Percentiles rank a stretch among this genome's conserved stretches.
phyloP scores from a whole-genome alignment of 768 basidiomycete species.

The Candolleomyces aberdarensis region DNA sequence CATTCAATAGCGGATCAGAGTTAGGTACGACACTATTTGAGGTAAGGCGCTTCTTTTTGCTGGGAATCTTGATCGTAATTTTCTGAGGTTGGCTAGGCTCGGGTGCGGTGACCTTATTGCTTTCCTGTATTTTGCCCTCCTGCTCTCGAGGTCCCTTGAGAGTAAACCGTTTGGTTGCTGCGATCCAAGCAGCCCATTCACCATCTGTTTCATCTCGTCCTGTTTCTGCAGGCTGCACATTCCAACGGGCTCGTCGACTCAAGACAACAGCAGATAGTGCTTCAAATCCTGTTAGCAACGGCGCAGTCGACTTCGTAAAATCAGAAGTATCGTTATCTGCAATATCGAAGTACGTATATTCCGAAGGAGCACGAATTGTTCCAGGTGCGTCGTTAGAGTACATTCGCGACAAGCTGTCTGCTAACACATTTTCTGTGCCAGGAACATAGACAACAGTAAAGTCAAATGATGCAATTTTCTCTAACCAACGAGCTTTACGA shows the following conservation, averaged over 20 bases:
- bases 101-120: too few species aligned
- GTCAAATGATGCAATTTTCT: conserved; percentile 37
- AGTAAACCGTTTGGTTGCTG: not conserved
- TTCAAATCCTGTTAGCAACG: not conserved
- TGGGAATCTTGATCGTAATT: too few species aligned
- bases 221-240: conserved; percentile 5
- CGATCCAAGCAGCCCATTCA: conserved; percentile 21
- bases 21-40: too few species aligned
- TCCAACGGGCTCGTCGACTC: not conserved
- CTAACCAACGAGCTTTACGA: conserved; percentile 34
- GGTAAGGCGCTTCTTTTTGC: too few species aligned
- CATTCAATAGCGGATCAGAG: too few species aligned
- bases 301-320: not conserved
- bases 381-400: conserved; percentile 21
- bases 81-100: too few species aligned
- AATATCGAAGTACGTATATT: conserved; percentile 19
- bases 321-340: conserved; percentile 10
- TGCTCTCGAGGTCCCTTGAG: not conserved
- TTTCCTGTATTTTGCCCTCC: not conserved
- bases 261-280: conserved; percentile 1
- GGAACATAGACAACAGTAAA: conserved; percentile 29
- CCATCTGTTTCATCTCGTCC: conserved; percentile 15
- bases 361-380: conserved; percentile 14
- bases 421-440: conserved; percentile 34
- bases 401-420: conserved; percentile 36